These are phyloP conservation scores for Rhynchosporium secalis DNA, from an alignment of 2,329 filamentous ascomycete species.

Conservation along the genomic window DNA sequence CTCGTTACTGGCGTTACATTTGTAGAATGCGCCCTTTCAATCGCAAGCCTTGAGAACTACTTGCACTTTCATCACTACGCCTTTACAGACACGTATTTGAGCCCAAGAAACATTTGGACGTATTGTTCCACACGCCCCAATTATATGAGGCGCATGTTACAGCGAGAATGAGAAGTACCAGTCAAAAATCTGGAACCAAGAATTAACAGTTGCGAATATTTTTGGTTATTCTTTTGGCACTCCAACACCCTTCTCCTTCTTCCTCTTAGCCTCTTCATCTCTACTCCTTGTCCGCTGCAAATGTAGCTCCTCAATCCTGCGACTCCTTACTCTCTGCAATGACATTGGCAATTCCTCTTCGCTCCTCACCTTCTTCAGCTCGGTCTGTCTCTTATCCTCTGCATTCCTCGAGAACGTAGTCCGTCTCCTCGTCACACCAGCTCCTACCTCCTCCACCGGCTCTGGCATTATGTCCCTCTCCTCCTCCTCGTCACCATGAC, in stretches of 20 bases:
- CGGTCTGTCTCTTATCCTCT: constrained; percentile 22
- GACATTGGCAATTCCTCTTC: constrained; percentile 48
- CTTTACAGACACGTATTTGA: too few relatives aligned
- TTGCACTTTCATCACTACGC: too few relatives aligned
- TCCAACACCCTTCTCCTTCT: background rate
- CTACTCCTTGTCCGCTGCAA: constrained; percentile 29
- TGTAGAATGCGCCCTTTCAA: too few relatives aligned
- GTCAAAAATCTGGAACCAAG: too few relatives aligned
- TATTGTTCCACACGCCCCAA: too few relatives aligned
- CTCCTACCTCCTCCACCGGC: constrained; percentile 32
- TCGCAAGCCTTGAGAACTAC: too few relatives aligned
- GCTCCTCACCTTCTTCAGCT: constrained; percentile 31
- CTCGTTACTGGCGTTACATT: too few relatives aligned
- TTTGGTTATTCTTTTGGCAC: background rate
- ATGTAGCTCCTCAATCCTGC: constrained; percentile 38
- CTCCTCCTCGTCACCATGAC: constrained; percentile 20
- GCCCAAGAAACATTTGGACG: too few relatives aligned
- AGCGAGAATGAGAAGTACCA: too few relatives aligned
- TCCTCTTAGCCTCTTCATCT: constrained; percentile 19
- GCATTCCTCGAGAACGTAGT: constrained; percentile 24
- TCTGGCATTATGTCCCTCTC: constrained; percentile 34
- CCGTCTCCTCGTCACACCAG: constrained; percentile 19
- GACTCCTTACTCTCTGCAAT: constrained; percentile 50
- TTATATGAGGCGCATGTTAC: too few relatives aligned
- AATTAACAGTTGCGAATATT: too few relatives aligned